Evolutionary conservation across 106 monocot species (phyloP).

Genomic region (Acanthochlamys bracteata): DNA sequence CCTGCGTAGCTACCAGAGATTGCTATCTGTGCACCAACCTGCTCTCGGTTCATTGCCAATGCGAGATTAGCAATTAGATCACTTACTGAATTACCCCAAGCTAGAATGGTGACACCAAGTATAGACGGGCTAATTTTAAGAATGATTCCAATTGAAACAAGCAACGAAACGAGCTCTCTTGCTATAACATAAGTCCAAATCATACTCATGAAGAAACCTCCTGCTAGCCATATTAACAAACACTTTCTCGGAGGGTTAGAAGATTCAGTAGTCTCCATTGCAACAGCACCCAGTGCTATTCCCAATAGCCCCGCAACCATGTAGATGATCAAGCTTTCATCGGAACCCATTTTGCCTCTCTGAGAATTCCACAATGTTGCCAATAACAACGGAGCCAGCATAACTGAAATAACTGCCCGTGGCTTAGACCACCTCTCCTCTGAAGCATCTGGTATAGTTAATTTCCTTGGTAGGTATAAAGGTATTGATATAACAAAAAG

Average conservation of each 20-base stretch:
- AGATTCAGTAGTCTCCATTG: slow-evolving; percentile 22
- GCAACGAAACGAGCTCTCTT: slow-evolving; percentile 20
- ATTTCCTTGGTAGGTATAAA: slow-evolving; percentile 35
- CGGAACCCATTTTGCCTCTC: background rate
- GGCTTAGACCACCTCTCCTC: slow-evolving; percentile 44
- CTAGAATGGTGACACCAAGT: slow-evolving; percentile 33
- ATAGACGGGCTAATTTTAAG: slow-evolving; percentile 32
- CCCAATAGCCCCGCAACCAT: slow-evolving; percentile 9
- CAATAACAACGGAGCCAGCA: slow-evolving; percentile 26
- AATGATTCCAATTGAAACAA: slow-evolving; percentile 31
- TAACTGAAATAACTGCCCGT: slow-evolving; percentile 31
- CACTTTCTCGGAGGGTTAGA: slow-evolving; percentile 22
- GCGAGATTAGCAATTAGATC: slow-evolving; percentile 14
- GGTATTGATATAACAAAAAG: slow-evolving; percentile 27
- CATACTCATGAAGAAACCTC: slow-evolving; percentile 28
- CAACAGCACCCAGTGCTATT: slow-evolving; percentile 1
- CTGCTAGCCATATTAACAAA: slow-evolving; percentile 31
- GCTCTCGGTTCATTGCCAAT: slow-evolving; percentile 4
- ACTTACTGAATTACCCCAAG: slow-evolving; percentile 26
- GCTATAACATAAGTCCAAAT: slow-evolving; percentile 31
- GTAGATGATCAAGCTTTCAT: slow-evolving; percentile 18
- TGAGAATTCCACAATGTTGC: slow-evolving; percentile 30
- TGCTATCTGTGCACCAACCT: slow-evolving; percentile 16
- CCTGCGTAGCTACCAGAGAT: slow-evolving; percentile 14
- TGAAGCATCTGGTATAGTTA: slow-evolving; percentile 40